Evolutionary conservation across 495 filamentous ascomycete genomes (phyloP).

Genomic region (Daldinia grandis): DNA sequence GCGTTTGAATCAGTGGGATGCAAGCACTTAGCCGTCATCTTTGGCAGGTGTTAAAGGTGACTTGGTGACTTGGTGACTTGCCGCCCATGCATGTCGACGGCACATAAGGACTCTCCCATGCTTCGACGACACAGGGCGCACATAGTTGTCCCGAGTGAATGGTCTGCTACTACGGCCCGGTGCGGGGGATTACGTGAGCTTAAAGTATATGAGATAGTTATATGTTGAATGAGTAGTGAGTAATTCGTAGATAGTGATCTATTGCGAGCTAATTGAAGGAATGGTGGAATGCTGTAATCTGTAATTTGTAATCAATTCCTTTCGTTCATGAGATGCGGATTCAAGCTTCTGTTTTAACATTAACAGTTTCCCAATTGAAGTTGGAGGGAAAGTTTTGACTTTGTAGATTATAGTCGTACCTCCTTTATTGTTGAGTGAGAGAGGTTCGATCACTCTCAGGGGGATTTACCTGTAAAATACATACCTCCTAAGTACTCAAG

Average conservation of each 20-base stretch:
- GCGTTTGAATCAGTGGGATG: background rate
- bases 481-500: background rate
- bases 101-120: background rate
- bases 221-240: background rate
- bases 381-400: background rate
- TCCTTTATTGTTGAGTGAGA: background rate
- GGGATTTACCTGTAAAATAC: background rate
- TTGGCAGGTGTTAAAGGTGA: background rate
- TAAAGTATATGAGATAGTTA: background rate
- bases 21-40: conserved; percentile 8
- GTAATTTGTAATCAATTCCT: background rate
- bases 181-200: conserved; percentile 40
- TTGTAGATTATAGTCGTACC: background rate
- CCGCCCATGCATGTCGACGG: conserved; percentile 22
- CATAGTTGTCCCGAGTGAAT: conserved; percentile 20
- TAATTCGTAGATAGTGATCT: conserved; percentile 1
- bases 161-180: conserved; percentile 25
- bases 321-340: background rate
- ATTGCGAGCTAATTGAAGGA: conserved; percentile 6
- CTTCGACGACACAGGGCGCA: conserved; percentile 9
- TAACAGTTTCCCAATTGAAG: background rate
- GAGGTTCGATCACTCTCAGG: background rate
- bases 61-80: conserved; percentile 11
- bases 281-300: background rate
- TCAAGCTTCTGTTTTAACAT: background rate